A percentile compares a stretch with the other conserved stretches of the same genome.
Conservation (phyloP, 805 yeast genomes). For the Myxozyma mucilagina region DNA sequence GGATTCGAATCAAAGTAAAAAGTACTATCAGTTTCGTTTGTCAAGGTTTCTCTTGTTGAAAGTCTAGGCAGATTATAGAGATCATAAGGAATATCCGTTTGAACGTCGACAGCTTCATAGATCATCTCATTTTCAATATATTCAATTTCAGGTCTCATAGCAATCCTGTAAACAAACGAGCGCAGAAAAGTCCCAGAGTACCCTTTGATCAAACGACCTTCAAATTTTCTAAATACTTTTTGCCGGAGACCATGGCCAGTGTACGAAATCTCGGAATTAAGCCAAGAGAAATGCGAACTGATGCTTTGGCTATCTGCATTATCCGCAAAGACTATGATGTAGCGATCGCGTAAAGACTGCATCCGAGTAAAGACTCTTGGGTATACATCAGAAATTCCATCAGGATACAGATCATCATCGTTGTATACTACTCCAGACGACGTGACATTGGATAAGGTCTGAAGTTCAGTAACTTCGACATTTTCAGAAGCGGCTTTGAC, state of each 20-base stretch:
- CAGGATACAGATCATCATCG: not conserved
- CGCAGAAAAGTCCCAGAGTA: slow-evolving; percentile 23
- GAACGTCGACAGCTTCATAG: slow-evolving; percentile 9
- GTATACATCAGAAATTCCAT: not conserved
- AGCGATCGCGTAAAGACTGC: slow-evolving; percentile 9
- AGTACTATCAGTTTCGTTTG: not conserved
- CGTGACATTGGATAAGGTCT: not conserved
- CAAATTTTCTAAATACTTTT: slow-evolving; percentile 8
- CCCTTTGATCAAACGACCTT: slow-evolving; percentile 2
- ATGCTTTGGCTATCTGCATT: not conserved
- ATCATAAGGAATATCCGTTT: slow-evolving; percentile 20
- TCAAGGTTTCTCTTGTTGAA: slow-evolving; percentile 15
- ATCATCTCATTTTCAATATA: slow-evolving; percentile 18
- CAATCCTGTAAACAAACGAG: slow-evolving; percentile 12
- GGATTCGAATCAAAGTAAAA: slow-evolving; percentile 21
- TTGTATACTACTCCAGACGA: not conserved
- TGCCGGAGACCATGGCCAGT: slow-evolving; percentile 7
- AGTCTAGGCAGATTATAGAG: slow-evolving; percentile 26
- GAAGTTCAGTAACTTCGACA: not conserved
- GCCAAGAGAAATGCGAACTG: slow-evolving; percentile 33
- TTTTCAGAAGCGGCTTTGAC: not conserved
- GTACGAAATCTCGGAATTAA: slow-evolving; percentile 36
- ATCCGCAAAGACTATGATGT: slow-evolving; percentile 15
- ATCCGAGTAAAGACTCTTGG: slow-evolving; percentile 2
- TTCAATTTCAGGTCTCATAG: slow-evolving; percentile 26